Percentiles rank a stretch among this genome's conserved stretches.
Evolutionary conservation across 2,329 filamentous ascomycete species (phyloP).

Genomic region (Calonectria leucothoes): DNA sequence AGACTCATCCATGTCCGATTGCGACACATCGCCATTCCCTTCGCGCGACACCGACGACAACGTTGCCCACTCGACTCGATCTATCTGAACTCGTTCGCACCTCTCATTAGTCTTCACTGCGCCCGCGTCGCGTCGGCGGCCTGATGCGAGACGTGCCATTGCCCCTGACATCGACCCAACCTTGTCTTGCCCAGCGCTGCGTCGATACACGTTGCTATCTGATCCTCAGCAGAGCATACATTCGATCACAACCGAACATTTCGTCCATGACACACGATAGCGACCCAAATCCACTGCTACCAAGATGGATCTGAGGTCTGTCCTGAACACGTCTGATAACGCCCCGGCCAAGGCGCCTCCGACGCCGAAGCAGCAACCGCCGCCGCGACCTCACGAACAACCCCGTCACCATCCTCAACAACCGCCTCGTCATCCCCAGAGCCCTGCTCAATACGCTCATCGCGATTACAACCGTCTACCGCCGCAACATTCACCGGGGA

Average conservation of each 20-base stretch:
- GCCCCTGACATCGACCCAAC: conserved; percentile 34
- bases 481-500: conserved; percentile 61
- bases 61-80: conserved; percentile 7
- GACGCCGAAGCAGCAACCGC: conserved; percentile 48
- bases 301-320: conserved; percentile 64
- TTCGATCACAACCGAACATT: conserved; percentile 14
- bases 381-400: conserved; percentile 45
- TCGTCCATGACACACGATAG: conserved; percentile 5
- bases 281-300: background rate
- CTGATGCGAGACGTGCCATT: conserved; percentile 32
- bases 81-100: background rate
- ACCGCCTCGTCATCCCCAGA: conserved; percentile 49
- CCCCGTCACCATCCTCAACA: conserved; percentile 45
- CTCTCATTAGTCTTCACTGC: conserved; percentile 11
- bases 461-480: conserved; percentile 63
- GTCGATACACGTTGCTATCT: conserved; percentile 26
- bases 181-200: conserved; percentile 29
- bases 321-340: conserved; percentile 65
- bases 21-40: conserved; percentile 37
- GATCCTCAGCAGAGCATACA: conserved; percentile 26
- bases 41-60: conserved; percentile 37
- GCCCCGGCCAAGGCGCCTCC: conserved; percentile 49
- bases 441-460: conserved; percentile 58
- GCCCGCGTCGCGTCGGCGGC: conserved; percentile 36
- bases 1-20: conserved; percentile 44